phyloP scores from a whole-genome alignment of 441 rosid genomes.

The Cnidoscolus chayamansa region DNA sequence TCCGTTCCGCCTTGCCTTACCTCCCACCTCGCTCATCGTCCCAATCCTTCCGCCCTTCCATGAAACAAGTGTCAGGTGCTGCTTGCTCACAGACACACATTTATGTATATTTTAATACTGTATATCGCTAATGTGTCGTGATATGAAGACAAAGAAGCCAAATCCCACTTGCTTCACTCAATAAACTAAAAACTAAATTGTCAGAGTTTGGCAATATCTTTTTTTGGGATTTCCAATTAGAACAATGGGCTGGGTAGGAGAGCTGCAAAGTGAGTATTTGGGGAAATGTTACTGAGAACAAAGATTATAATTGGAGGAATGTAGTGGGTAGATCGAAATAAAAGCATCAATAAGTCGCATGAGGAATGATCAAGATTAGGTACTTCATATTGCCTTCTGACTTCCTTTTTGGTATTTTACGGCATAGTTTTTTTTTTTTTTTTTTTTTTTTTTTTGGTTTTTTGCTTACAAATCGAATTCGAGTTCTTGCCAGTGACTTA shows the following conservation, averaged over 20 bases:
- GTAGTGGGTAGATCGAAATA: not conserved
- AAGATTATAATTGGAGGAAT: not conserved
- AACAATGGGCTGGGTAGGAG: not conserved
- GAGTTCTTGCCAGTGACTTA: no score
- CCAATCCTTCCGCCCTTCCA: constrained; percentile 45
- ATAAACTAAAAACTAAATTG: no score
- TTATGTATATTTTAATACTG: no score
- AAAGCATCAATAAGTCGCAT: not conserved
- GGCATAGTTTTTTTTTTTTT: no score
- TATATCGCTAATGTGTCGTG: not conserved
- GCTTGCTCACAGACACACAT: not conserved
- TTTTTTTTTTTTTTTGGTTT: no score
- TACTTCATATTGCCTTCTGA: not conserved
- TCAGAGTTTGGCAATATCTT: not conserved
- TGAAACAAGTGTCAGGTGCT: constrained; percentile 54
- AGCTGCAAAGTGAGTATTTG: no score
- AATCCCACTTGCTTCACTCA: not conserved
- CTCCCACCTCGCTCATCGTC: constrained; percentile 51
- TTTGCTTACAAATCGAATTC: no score
- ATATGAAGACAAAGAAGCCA: not conserved
- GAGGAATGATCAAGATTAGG: not conserved
- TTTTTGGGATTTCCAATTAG: not conserved
- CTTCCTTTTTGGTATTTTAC: no score
- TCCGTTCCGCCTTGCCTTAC: constrained; percentile 57
- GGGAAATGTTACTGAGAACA: not conserved